phyloP scores from a whole-genome alignment of 1,139 yeast genomes.

The Yamadazyma conglobata region DNA sequence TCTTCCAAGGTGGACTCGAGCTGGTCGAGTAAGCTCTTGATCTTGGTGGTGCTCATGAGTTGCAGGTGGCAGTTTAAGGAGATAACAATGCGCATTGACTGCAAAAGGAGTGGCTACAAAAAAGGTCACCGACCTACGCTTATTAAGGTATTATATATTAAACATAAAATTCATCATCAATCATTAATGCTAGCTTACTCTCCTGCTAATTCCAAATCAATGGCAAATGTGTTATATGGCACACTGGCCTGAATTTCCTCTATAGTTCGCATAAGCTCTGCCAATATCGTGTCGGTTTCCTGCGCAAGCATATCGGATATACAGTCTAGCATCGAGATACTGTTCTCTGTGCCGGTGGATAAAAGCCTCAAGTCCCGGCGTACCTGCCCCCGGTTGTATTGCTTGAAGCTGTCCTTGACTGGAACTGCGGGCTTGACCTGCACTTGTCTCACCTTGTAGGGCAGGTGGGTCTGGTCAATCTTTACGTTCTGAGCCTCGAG shows the following conservation, averaged over 20 bases:
- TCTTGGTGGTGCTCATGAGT: constrained; percentile 11
- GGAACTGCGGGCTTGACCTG: constrained; percentile 1
- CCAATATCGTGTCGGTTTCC: constrained; percentile 12
- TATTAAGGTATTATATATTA: too few relatives aligned
- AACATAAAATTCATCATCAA: too few relatives aligned
- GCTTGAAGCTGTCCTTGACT: background rate
- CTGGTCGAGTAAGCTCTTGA: constrained; percentile 26
- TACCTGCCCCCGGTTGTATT: constrained; percentile 3
- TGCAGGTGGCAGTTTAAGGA: too few relatives aligned
- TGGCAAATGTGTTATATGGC: constrained; percentile 13
- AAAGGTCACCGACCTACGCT: too few relatives aligned
- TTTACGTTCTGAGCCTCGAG: background rate
- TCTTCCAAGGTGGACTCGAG: constrained; percentile 47
- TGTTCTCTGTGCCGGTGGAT: constrained; percentile 9
- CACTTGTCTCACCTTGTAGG: background rate
- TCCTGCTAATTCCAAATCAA: constrained; percentile 1
- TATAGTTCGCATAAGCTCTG: constrained; percentile 8
- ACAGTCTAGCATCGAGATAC: constrained; percentile 13
- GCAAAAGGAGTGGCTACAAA: too few relatives aligned
- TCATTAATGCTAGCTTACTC: too few relatives aligned
- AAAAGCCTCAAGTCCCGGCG: constrained; percentile 6
- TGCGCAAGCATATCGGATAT: constrained; percentile 16
- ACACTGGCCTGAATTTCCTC: constrained; percentile 10
- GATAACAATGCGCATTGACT: too few relatives aligned
- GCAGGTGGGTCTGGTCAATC: too few relatives aligned